phyloP scores from a whole-genome alignment of 306 rosid species.

The Ziziphus jujuba region DNA sequence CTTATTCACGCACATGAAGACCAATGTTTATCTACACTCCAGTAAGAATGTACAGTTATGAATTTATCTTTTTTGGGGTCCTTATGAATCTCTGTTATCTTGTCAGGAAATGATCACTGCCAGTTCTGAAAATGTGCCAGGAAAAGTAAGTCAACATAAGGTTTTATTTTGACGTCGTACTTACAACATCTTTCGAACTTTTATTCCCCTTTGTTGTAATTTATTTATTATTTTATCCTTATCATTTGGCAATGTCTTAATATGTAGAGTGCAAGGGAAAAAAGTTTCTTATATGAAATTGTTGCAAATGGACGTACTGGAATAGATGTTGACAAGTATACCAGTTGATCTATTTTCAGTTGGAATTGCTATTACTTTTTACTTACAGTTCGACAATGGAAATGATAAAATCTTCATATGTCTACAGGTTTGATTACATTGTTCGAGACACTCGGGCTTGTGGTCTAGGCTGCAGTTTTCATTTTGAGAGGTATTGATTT shows the following conservation, averaged over 20 bases:
- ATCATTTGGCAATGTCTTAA: conserved; percentile 10
- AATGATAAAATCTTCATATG: conserved; percentile 13
- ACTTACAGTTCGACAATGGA: conserved; percentile 10
- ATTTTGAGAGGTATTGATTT: conserved; percentile 63
- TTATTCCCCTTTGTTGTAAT: background rate
- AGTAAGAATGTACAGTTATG: too few species aligned
- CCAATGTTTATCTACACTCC: conserved; percentile 6
- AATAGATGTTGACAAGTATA: conserved; percentile 94
- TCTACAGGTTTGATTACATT: conserved; percentile 87
- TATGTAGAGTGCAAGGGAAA: conserved; percentile 54
- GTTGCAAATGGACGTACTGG: conserved; percentile 97
- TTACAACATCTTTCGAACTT: background rate
- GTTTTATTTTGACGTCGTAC: too few species aligned
- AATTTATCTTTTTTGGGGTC: too few species aligned
- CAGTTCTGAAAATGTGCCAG: conserved; percentile 56
- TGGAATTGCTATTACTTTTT: conserved; percentile 10
- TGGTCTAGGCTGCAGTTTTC: conserved; percentile 88
- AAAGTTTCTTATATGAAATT: conserved; percentile 82
- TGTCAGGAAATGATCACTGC: conserved; percentile 84
- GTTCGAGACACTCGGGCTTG: conserved; percentile 90
- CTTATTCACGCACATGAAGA: conserved; percentile 13
- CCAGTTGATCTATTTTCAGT: conserved; percentile 6
- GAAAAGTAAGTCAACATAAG: conserved; percentile 59
- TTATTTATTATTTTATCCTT: background rate
- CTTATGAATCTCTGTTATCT: conserved; percentile 24